Base-by-base conservation (phyloP, 208 protist species). In the Crithidia expoeki region DNA sequence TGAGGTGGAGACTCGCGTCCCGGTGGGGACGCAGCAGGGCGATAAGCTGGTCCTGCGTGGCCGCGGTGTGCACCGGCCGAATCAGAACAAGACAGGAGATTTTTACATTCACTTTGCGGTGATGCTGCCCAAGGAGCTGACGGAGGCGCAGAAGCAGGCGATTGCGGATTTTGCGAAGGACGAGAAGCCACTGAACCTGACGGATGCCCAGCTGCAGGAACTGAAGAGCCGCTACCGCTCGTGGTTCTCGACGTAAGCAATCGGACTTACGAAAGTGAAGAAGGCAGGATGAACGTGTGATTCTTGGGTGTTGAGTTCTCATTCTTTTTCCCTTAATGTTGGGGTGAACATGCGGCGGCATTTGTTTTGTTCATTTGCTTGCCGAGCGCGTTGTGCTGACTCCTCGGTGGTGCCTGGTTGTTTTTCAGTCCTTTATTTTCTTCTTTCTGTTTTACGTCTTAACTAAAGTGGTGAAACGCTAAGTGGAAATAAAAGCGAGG, bases 91-190 rank as follows among this genome's bases (percentile, higher is more conserved):
- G 53, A 93, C 85, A 21, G 92, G 92, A 30, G 88, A 97, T 76
- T 90, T 96, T 32, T 94, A 84, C 76, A 92, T 97, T 55, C 92
- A 97, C 79, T 97, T 95, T 73, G 86, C 88, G 19, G 83, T 97
- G 14, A 59, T 93, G 68, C 65, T 97, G 30, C 92, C 92, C 4
- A 94, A 92, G 75, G 74, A 61, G n/a, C 81, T 95, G 32, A 92
- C 85, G 25, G 88, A 95, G 72, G 70, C 65, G 58, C 90, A 95
- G 74, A 84, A 93, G 68, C 61, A 78, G 70, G 80, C 85, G 19
- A 91, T 95, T 28, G 86, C 82, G n/a, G 81, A 93, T 19, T 94
- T 94, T 57, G 84, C 90, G 11, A 93, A 94, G 72, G 90, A 95
- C 32, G 89, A 95, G 68, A 86, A 89, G 69, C 85, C 89, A 53